Conservation (phyloP, 106 monocot genomes). For the Narthecium ossifragum region DNA sequence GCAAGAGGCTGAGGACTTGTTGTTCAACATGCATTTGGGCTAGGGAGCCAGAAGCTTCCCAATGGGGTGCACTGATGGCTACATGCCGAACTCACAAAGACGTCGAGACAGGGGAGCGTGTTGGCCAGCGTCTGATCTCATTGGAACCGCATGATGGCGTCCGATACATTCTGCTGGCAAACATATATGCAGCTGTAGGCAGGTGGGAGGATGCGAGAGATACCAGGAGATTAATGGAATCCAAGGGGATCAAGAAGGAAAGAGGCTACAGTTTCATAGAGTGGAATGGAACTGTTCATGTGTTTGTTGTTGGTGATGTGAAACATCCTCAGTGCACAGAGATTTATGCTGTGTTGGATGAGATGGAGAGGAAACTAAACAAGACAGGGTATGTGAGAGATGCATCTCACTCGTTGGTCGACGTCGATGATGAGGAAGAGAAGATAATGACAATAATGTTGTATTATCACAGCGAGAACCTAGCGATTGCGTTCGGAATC, state of each 20-base stretch:
- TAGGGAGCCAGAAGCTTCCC: constrained; percentile 45
- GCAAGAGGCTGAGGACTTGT: constrained; percentile 49
- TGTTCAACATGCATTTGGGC: constrained; percentile 71
- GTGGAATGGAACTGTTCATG: constrained; percentile 18
- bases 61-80: constrained; percentile 69
- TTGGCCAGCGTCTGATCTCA: constrained; percentile 31
- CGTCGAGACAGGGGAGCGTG: constrained; percentile 28
- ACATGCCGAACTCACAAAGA: constrained; percentile 36
- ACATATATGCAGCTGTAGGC: constrained; percentile 34
- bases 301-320: constrained; percentile 14
- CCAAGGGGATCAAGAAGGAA: constrained; percentile 41
- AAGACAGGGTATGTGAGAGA: constrained; percentile 2
- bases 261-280: constrained; percentile 43
- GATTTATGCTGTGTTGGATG: constrained; percentile 6
- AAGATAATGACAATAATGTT: constrained; percentile 1
- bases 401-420: constrained; percentile 8
- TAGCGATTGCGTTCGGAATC: constrained; percentile 19
- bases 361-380: constrained; percentile 7
- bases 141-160: constrained; percentile 51
- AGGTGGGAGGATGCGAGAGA: constrained; percentile 36
- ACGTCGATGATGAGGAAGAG: constrained; percentile 26
- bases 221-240: constrained; percentile 46
- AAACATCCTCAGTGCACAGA: constrained; percentile 9
- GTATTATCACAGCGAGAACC: constrained; percentile 20
- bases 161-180: constrained; percentile 38